phyloP scores from a whole-genome alignment of 2,329 filamentous ascomycete species.

The Dactylellina leptospora region DNA sequence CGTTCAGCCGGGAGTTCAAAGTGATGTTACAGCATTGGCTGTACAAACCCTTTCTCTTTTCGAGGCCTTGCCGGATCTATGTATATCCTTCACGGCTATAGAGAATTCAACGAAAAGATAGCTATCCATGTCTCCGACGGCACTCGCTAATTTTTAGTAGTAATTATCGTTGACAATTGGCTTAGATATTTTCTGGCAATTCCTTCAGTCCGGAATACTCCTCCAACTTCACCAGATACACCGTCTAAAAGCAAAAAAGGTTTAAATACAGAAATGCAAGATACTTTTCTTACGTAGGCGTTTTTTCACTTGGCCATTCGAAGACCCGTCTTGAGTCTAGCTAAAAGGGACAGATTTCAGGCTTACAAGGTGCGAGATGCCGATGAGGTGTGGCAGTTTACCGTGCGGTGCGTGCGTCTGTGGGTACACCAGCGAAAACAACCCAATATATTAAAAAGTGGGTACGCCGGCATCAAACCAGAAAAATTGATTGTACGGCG shows the following conservation, averaged over 20 bases:
- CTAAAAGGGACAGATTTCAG: constrained; percentile 50
- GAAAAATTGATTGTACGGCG: not conserved
- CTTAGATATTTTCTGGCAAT: not conserved
- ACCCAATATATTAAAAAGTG: constrained; percentile 50
- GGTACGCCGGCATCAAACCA: constrained; percentile 35
- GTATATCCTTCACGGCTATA: not conserved
- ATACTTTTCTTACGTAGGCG: not conserved
- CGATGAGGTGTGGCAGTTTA: constrained; percentile 50
- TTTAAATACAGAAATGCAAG: not conserved
- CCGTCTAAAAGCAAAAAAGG: not conserved
- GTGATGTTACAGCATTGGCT: not conserved
- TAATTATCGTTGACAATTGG: not conserved
- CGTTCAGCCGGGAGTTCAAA: constrained; percentile 8
- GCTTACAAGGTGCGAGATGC: constrained; percentile 53
- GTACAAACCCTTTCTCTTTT: not conserved
- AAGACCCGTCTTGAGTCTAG: not conserved
- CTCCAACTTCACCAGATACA: not conserved
- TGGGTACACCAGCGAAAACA: constrained; percentile 23
- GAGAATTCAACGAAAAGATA: not conserved
- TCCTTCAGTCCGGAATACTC: too few species aligned
- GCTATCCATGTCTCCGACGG: not conserved
- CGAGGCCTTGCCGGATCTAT: not conserved
- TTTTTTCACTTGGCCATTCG: constrained; percentile 20
- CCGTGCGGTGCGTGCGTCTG: constrained; percentile 41
- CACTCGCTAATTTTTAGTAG: too few species aligned